phyloP scores from a whole-genome alignment of 164 flowering plant species.

The Stephania yunnanensis region DNA sequence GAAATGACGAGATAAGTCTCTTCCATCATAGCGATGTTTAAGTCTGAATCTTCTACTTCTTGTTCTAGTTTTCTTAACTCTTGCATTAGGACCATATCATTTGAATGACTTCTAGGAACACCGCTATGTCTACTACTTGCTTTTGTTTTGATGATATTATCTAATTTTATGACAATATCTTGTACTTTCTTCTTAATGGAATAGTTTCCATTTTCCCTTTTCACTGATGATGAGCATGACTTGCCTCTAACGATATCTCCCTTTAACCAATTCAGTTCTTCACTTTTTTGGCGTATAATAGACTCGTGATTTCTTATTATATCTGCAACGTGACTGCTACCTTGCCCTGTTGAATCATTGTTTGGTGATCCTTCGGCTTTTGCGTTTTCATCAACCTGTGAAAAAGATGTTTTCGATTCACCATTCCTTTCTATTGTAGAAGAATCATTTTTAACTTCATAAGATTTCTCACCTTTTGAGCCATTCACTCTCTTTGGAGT shows the following conservation, averaged over 20 bases:
- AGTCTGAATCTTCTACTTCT: slow-evolving; percentile 32
- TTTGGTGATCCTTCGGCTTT: slow-evolving; percentile 1
- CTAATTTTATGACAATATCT: slow-evolving; percentile 32
- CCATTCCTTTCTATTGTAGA: slow-evolving; percentile 11
- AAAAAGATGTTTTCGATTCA: neutral
- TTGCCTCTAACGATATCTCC: slow-evolving; percentile 29
- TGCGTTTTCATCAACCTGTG: slow-evolving; percentile 3
- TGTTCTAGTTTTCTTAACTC: slow-evolving; percentile 25
- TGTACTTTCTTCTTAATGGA: slow-evolving; percentile 27
- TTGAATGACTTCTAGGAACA: slow-evolving; percentile 6
- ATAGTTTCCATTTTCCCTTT: slow-evolving; percentile 19
- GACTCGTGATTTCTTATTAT: slow-evolving; percentile 53
- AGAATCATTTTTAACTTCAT: slow-evolving; percentile 15
- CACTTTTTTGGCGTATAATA: slow-evolving; percentile 39
- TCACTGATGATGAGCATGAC: slow-evolving; percentile 8
- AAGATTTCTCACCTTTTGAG: slow-evolving; percentile 6
- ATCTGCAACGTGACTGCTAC: slow-evolving; percentile 35
- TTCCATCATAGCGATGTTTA: slow-evolving; percentile 26
- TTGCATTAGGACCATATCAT: slow-evolving; percentile 8
- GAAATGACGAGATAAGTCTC: slow-evolving; percentile 25
- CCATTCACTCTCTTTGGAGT: neutral
- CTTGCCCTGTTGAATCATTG: slow-evolving; percentile 19
- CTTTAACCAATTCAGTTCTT: slow-evolving; percentile 33
- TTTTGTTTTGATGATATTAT: slow-evolving; percentile 25
- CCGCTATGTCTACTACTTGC: slow-evolving; percentile 6